Conservation (phyloP, 2,329 filamentous ascomycete species). For the Xylaria sp. region DNA sequence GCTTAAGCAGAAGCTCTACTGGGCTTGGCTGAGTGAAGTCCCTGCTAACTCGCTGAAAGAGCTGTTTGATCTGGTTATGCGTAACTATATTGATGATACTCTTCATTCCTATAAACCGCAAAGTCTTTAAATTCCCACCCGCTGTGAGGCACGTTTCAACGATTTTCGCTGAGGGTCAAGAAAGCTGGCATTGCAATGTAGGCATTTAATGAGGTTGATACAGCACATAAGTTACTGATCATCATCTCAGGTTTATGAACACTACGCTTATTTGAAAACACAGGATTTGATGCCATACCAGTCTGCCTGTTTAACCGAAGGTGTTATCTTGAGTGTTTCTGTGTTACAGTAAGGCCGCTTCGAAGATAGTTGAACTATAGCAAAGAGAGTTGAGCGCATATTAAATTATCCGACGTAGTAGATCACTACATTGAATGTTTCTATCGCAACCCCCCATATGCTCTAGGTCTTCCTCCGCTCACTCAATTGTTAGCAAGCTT, state of each 20-base stretch:
- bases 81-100: conserved; percentile 13
- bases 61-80: background rate
- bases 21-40: background rate
- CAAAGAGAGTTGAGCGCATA: background rate
- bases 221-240: conserved; percentile 8
- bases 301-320: background rate
- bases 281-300: background rate
- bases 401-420: background rate
- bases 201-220: conserved; percentile 16
- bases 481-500: background rate
- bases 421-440: background rate
- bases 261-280: conserved; percentile 8
- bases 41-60: conserved; percentile 6
- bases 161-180: conserved; percentile 13
- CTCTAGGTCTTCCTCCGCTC: background rate
- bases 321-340: background rate
- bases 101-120: conserved; percentile 18
- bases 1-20: conserved; percentile 11
- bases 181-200: conserved; percentile 24
- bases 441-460: background rate
- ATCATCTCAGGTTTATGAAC: background rate
- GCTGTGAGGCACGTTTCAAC: conserved; percentile 33
- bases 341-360: background rate
- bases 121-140: conserved; percentile 23
- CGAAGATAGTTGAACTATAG: background rate